Base-by-base conservation (phyloP, 345 rosid species). In the Gossypium rotundifolium region DNA sequence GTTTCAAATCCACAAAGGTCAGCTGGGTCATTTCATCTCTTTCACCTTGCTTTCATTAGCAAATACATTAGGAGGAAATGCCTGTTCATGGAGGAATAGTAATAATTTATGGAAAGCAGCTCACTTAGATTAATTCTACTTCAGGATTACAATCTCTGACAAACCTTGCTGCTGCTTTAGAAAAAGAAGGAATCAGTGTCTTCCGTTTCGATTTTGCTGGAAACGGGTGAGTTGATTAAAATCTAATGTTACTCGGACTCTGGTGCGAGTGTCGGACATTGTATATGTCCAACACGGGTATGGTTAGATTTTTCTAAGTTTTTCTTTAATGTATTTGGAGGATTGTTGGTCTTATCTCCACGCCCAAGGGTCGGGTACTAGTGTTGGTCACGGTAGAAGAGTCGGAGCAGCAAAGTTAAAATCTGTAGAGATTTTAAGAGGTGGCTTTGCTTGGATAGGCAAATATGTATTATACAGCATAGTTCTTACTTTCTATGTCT, bases 181-280 rank as follows among this genome's bases (percentile, higher is more conserved):
- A 83, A 82, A 86, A 84, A 42, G 89, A 85, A 87, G 91, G 96
- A 74, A 87, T 85, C 81, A 87, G 86, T 70, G 82, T 90, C 73
- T 91, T 87, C 61, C 94, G 92, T 62, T 92, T 94, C 27, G 96
- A 92, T 74, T 94, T 90, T 77, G 79, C 93, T 65, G 97, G 94
- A 65, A 87, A 92, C 73, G 92, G 96, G 94, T 86, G 71, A 77
- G 83, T 79, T 17, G 29, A 54, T 46, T 20, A 11, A 44, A 54
- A 54, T n/a, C 18, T n/a, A 9, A 46, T 7, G 58, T 53, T 53
- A 53, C n/a, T 53, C 22, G 23, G 11, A 53, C 3, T 53, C 58
- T 20, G 7, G 58, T n/a, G 22, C 10, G 23, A 53, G 23, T 7
- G 3, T 5, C 7, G n/a, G 10, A 53, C n/a, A 53, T 51, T 51